Conservation (phyloP, 768 basidiomycete species). For the Trametes coccinea region DNA sequence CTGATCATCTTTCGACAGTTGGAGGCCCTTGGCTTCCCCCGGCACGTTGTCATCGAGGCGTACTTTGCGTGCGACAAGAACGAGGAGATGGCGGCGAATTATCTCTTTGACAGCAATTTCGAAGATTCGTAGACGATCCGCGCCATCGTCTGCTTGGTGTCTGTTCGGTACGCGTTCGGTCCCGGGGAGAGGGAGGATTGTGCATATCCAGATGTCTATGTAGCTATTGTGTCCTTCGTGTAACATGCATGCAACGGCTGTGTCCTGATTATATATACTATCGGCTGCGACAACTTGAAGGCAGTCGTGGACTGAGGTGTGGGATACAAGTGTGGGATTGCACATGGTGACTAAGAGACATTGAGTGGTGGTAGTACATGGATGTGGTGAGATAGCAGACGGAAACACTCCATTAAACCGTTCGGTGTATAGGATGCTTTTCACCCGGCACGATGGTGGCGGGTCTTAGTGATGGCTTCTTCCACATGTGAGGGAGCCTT, state of each 20-base stretch:
- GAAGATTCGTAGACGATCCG: slow-evolving; percentile 42
- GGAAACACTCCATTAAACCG: background rate
- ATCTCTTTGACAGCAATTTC: slow-evolving; percentile 75
- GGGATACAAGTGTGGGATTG: background rate
- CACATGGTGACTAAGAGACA: background rate
- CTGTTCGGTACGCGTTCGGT: background rate
- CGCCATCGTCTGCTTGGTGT: background rate
- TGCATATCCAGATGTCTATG: slow-evolving; percentile 18
- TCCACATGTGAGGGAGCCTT: too few relatives aligned
- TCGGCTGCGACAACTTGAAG: background rate
- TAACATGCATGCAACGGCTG: slow-evolving; percentile 13
- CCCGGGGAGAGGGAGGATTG: slow-evolving; percentile 8
- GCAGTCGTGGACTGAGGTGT: background rate
- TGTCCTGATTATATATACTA: background rate
- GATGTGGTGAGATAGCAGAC: background rate
- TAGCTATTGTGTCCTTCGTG: slow-evolving; percentile 20
- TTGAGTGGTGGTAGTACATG: background rate
- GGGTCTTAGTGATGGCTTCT: too few relatives aligned
- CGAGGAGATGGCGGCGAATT: slow-evolving; percentile 95
- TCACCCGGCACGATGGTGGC: too few relatives aligned
- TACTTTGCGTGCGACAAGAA: slow-evolving; percentile 96
- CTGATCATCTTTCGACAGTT: slow-evolving; percentile 49
- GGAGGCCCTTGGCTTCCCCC: slow-evolving; percentile 83
- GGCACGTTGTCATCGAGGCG: slow-evolving; percentile 81
- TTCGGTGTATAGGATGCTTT: too few relatives aligned